Evolutionary conservation across 1,284 basidiomycete genomes (phyloP).

Genomic region (Anthracocystis setariae): DNA sequence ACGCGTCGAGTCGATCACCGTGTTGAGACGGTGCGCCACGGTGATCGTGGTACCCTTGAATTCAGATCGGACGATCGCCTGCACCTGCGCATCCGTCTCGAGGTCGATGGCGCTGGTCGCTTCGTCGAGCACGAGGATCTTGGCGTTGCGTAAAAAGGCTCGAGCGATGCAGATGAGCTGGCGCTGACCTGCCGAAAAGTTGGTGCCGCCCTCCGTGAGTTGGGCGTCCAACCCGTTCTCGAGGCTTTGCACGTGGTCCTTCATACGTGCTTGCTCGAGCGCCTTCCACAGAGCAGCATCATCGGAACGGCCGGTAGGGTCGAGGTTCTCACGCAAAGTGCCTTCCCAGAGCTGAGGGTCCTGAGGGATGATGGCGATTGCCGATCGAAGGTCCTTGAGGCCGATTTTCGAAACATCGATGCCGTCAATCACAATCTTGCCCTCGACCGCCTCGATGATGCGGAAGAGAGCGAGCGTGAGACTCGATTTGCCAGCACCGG

Average conservation of each 20-base stretch:
- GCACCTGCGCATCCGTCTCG: conserved; percentile 86
- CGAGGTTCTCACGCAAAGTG: conserved; percentile 83
- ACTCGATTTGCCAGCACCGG: conserved; percentile 91
- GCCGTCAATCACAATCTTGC: conserved; percentile 83
- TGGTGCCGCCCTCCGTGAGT: conserved; percentile 81
- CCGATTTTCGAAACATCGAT: conserved; percentile 85
- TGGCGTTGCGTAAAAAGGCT: conserved; percentile 71
- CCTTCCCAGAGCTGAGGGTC: conserved; percentile 84
- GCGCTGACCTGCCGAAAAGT: conserved; percentile 83
- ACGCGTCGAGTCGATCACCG: conserved; percentile 85
- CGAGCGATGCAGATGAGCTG: conserved; percentile 68
- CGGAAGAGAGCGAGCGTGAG: conserved; percentile 72
- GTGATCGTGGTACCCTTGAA: conserved; percentile 68
- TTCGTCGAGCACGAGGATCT: conserved; percentile 90
- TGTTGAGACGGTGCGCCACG: conserved; percentile 82
- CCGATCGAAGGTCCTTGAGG: conserved; percentile 74
- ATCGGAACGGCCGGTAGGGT: conserved; percentile 78
- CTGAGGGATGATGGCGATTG: conserved; percentile 84
- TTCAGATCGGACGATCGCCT: conserved; percentile 77
- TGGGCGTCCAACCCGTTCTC: conserved; percentile 79
- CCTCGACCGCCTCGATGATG: conserved; percentile 76
- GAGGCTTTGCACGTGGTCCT: conserved; percentile 77
- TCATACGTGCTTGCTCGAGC: conserved; percentile 77
- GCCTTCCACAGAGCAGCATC: conserved; percentile 81
- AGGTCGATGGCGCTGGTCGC: conserved; percentile 77